A percentile compares a stretch with the other conserved stretches of the same genome.
Evolutionary conservation across 495 filamentous ascomycete species (phyloP).

Genomic region (Copromyces sp.): DNA sequence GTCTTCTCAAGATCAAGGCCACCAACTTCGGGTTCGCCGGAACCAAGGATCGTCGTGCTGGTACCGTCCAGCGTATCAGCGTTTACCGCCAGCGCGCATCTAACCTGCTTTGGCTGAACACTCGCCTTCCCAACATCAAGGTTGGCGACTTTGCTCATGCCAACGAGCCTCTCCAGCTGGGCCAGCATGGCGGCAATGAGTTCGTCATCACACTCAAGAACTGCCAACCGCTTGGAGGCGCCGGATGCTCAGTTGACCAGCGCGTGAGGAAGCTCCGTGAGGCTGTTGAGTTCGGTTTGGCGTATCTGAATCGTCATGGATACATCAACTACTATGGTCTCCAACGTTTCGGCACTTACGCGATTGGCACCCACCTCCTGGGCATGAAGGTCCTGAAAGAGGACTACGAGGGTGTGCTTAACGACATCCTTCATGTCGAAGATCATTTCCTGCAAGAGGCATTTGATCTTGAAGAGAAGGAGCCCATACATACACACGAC

Average conservation of each 20-base stretch:
- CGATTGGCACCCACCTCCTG: conserved; percentile 67
- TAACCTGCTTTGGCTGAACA: conserved; percentile 52
- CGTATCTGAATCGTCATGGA: conserved; percentile 53
- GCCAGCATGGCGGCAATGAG: conserved; percentile 79
- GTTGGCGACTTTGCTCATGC: conserved; percentile 73
- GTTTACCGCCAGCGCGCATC: conserved; percentile 54
- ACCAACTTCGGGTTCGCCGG: conserved; percentile 76
- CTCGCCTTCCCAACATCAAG: conserved; percentile 47
- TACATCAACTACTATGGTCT: conserved; percentile 97
- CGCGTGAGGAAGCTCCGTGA: conserved; percentile 26
- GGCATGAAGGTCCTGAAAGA: conserved; percentile 74
- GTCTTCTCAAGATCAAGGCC: conserved; percentile 54
- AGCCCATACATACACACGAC: not conserved
- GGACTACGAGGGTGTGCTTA: conserved; percentile 68
- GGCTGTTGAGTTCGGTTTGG: conserved; percentile 31
- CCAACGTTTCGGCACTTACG: conserved; percentile 84
- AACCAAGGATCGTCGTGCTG: conserved; percentile 86
- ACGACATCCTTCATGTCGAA: conserved; percentile 55
- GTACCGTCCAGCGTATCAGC: conserved; percentile 77
- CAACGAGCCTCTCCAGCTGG: conserved; percentile 59
- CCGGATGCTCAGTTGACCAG: conserved; percentile 25
- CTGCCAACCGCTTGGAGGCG: conserved; percentile 52
- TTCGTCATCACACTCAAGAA: conserved; percentile 86
- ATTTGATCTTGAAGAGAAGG: conserved; percentile 1
- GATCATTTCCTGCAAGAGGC: conserved; percentile 17